Percentiles rank a stretch among this genome's conserved stretches.
Evolutionary conservation across 1,139 yeast species (phyloP).

Genomic region (Taiozyma sp.): DNA sequence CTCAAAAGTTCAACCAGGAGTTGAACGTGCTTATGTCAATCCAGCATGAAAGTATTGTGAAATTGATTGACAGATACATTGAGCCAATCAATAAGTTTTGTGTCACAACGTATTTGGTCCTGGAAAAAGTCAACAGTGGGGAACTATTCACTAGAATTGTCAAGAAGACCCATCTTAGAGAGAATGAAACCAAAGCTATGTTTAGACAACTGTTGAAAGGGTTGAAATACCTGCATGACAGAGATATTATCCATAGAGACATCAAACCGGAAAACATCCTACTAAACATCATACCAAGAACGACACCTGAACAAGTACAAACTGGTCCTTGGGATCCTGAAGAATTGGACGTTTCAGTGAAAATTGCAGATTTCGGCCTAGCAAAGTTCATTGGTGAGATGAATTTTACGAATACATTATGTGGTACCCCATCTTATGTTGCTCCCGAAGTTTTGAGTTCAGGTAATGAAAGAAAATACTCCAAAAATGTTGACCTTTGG

Average conservation of each 20-base stretch:
- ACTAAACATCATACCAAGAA: slow-evolving; percentile 50
- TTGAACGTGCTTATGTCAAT: slow-evolving; percentile 61
- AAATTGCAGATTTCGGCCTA: slow-evolving; percentile 78
- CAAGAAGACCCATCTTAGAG: slow-evolving; percentile 53
- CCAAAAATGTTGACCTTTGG: slow-evolving; percentile 76
- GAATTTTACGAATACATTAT: slow-evolving; percentile 68
- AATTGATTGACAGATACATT: slow-evolving; percentile 59
- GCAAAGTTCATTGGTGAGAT: slow-evolving; percentile 79
- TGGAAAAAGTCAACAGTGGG: slow-evolving; percentile 72
- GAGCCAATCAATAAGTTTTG: slow-evolving; percentile 58
- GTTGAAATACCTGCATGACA: slow-evolving; percentile 53
- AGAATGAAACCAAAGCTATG: slow-evolving; percentile 57
- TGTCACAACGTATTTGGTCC: slow-evolving; percentile 59
- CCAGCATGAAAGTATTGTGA: slow-evolving; percentile 67
- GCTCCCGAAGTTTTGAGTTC: slow-evolving; percentile 67
- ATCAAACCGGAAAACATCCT: slow-evolving; percentile 76
- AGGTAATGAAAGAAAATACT: slow-evolving; percentile 44
- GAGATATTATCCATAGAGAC: slow-evolving; percentile 69
- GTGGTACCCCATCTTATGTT: slow-evolving; percentile 84
- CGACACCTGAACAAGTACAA: slow-evolving; percentile 33
- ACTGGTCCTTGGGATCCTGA: slow-evolving; percentile 72
- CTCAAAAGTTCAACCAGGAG: slow-evolving; percentile 58
- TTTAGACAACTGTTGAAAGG: slow-evolving; percentile 63
- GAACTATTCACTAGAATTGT: slow-evolving; percentile 71
- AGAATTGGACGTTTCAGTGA: slow-evolving; percentile 60